phyloP scores from a whole-genome alignment of 139 green algal genomes.

The Pseudopediastrum boryanum region DNA sequence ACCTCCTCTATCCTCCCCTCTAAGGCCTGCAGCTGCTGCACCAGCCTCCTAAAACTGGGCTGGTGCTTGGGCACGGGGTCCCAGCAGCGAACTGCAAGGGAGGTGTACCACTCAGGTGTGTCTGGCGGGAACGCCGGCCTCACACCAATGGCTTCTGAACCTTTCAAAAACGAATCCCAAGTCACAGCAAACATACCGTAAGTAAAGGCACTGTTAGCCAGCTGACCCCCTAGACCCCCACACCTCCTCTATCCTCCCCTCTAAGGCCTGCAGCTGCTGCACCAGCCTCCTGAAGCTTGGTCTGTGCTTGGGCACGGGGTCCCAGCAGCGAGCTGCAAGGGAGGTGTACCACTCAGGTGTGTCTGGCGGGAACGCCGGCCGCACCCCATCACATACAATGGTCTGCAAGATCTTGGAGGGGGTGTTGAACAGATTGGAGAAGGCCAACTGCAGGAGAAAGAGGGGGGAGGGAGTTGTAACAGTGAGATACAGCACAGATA shows the following conservation, averaged over 20 bases:
- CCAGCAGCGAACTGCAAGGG: conserved; percentile 46
- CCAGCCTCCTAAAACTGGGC: conserved; percentile 46
- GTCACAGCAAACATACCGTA: too few species aligned
- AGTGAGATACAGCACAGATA: background rate
- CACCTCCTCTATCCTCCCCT: background rate
- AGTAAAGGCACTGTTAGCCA: too few species aligned
- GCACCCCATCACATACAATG: conserved; percentile 45
- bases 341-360: conserved; percentile 39
- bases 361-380: conserved; percentile 33
- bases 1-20: background rate
- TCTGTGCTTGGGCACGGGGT: conserved; percentile 33
- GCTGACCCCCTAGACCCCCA: too few species aligned
- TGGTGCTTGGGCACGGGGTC: conserved; percentile 33
- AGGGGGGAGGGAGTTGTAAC: background rate
- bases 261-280: conserved; percentile 35
- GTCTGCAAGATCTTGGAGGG: conserved; percentile 48
- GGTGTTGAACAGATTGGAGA: background rate
- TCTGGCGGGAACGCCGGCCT: conserved; percentile 34
- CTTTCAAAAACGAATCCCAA: too few species aligned
- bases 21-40: conserved; percentile 35
- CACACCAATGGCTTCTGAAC: too few species aligned
- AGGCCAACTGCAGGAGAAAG: background rate
- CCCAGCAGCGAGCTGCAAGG: conserved; percentile 46
- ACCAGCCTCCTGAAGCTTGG: conserved; percentile 48
- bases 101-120: conserved; percentile 37